Evolutionary conservation across 352 stramenopile genomes (phyloP).

Genomic region (Globisporangium okanoganense): DNA sequence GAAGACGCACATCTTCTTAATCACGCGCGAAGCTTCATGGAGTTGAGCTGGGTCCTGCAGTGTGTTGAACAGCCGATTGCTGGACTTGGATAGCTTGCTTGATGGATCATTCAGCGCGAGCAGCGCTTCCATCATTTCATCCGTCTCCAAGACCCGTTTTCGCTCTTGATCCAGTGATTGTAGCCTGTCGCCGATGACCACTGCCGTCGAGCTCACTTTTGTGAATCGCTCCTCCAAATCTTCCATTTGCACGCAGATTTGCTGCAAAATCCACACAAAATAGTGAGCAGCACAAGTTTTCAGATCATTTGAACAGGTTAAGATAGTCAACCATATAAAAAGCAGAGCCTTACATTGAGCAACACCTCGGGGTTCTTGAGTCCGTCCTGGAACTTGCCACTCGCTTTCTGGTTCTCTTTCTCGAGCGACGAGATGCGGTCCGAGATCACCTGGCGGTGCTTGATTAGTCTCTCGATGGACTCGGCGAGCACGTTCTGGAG

Average conservation of each 20-base stretch:
- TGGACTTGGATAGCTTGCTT: conserved; percentile 49
- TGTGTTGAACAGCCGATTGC: conserved; percentile 58
- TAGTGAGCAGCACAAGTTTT: not conserved
- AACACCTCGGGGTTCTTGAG: conserved; percentile 55
- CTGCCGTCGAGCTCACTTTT: conserved; percentile 80
- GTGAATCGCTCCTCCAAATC: conserved; percentile 83
- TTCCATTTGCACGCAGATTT: conserved; percentile 76
- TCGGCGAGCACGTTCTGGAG: conserved; percentile 53
- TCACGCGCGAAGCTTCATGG: conserved; percentile 57
- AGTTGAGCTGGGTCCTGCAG: conserved; percentile 67
- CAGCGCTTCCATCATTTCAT: conserved; percentile 75
- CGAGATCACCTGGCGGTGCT: conserved; percentile 54
- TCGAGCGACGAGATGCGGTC: conserved; percentile 56
- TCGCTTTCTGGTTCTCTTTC: conserved; percentile 55
- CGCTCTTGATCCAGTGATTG: conserved; percentile 61
- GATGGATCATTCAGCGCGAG: conserved; percentile 65
- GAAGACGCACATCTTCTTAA: conserved; percentile 75
- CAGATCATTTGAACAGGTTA: not conserved
- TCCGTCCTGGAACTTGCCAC: conserved; percentile 58
- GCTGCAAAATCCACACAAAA: conserved; percentile 23
- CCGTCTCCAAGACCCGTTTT: conserved; percentile 63
- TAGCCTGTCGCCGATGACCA: conserved; percentile 69
- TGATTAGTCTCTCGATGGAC: conserved; percentile 53
- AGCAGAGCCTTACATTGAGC: conserved; percentile 31
- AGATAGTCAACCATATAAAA: not conserved